Base-by-base conservation (phyloP, 2,329 filamentous ascomycete genomes). In the Macrophomina pseudophaseolina region DNA sequence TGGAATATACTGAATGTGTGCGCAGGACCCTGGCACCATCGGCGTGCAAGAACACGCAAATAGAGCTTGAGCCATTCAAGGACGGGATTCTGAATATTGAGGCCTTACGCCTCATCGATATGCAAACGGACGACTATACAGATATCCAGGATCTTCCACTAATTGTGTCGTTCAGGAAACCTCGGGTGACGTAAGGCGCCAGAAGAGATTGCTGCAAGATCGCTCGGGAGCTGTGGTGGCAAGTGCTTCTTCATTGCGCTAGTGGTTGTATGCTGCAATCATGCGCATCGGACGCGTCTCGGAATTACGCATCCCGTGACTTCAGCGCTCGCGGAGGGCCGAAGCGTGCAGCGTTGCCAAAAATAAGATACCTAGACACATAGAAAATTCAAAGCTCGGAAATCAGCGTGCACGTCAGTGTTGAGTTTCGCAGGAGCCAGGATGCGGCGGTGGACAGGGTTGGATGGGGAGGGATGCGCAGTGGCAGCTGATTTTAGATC, bases 131-230 rank as follows among this genome's bases (percentile, higher is more conserved):
- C 73, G 91, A 94, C 79, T 90, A 91, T 73, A 89, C 92, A 3
- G 91, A 94, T 76, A 88, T 94, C 65, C 85, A 87, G 68, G 90
- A 94, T 68, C 75, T 95, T 69, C 92, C 92, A 0, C 88, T 86
- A 52, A 87, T 93, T 71, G 79, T 92, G 42, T 75, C 75, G 18
- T 66, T 63, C 35, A 46, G 32, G n/a, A 54, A 33, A 38, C 30
- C 58, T 18, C 32, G 58, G 4, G n/a, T 42, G 2, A 11, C 58
- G 11, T 62, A 32, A 62, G 30, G 32, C 6, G 6, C n/a, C 4
- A 16, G 46, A 14, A 9, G 35, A 28, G 12, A 30, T 16, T 28
- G 30, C n/a, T 28, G 32, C 44, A 12, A 38, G 33, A 23, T 28
- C n/a, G 52, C 12, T 16, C 4, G 44, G 23, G n/a, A 38, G 44